Percentiles rank a stretch among this genome's conserved stretches.
phyloP scores from a whole-genome alignment of 768 basidiomycete genomes.

The Termitomyces sp. region DNA sequence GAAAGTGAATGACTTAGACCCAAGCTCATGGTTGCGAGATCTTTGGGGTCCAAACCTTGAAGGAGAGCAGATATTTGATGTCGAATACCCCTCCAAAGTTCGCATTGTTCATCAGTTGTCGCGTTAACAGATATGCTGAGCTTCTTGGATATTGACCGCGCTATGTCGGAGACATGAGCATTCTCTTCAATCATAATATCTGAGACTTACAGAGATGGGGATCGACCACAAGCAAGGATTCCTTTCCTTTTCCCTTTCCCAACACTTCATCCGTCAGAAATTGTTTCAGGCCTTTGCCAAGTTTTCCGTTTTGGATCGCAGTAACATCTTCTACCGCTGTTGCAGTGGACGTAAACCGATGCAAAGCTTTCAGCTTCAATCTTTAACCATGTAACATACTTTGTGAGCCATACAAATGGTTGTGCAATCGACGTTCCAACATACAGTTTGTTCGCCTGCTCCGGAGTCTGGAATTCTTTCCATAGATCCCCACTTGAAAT shows the following conservation, averaged over 20 bases:
- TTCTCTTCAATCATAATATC: background rate
- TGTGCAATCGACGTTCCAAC: constrained; percentile 24
- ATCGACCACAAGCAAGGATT: constrained; percentile 81
- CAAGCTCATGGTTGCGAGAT: constrained; percentile 94
- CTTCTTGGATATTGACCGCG: constrained; percentile 87
- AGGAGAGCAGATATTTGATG: constrained; percentile 81
- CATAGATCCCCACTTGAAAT: constrained; percentile 80
- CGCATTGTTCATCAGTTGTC: constrained; percentile 46
- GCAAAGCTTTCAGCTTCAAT: constrained; percentile 89
- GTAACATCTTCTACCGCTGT: constrained; percentile 96
- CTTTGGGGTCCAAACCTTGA: constrained; percentile 88
- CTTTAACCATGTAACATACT: constrained; percentile 32
- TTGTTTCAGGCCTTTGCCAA: constrained; percentile 89
- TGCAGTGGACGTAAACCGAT: constrained; percentile 95
- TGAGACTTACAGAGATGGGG: constrained; percentile 73
- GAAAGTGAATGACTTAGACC: constrained; percentile 97
- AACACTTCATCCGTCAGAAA: constrained; percentile 84
- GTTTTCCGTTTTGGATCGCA: constrained; percentile 85
- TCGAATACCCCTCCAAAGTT: constrained; percentile 95
- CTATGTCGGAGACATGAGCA: constrained; percentile 28
- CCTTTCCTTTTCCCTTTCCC: constrained; percentile 88
- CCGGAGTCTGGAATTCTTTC: constrained; percentile 91
- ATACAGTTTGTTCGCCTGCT: constrained; percentile 88
- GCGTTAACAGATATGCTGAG: constrained; percentile 84
- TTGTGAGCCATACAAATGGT: background rate